These are phyloP conservation scores for Gypsophila paniculata DNA, from an alignment of 179 eudicot genomes.

Conservation along the genomic window DNA sequence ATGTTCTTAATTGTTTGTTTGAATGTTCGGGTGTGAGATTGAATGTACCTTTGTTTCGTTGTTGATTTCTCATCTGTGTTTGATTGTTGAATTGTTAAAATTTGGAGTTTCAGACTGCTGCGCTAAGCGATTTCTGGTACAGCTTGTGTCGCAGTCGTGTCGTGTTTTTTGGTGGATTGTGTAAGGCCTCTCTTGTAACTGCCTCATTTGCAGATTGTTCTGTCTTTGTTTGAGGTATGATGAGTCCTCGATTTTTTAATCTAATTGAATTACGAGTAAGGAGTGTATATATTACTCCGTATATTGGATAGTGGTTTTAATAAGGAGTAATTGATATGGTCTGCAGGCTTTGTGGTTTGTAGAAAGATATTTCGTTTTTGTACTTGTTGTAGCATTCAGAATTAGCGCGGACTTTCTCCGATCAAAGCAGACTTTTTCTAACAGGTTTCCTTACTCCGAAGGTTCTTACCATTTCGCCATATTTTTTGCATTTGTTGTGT, in stretches of 20 bases:
- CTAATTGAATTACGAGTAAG: too few relatives aligned
- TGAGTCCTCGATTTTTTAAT: background rate
- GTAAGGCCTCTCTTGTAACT: conserved; percentile 41
- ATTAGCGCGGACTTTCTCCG: conserved; percentile 40
- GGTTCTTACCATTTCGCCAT: too few relatives aligned
- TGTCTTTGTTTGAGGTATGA: conserved; percentile 48
- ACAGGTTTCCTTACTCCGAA: conserved; percentile 48
- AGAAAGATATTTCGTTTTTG: conserved; percentile 34
- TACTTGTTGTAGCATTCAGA: conserved; percentile 52
- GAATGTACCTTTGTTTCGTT: background rate
- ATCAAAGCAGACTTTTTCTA: conserved; percentile 32
- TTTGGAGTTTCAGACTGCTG: conserved; percentile 34
- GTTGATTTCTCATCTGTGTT: background rate
- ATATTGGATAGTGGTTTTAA: background rate
- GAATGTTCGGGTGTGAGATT: conserved; percentile 65
- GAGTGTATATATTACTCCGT: too few relatives aligned
- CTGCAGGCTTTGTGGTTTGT: conserved; percentile 18
- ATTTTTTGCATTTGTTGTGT: too few relatives aligned
- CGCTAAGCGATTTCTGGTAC: conserved; percentile 42
- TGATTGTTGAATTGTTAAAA: conserved; percentile 11
- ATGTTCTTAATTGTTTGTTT: conserved; percentile 45
- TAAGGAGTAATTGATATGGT: background rate
- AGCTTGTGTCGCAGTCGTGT: conserved; percentile 37
- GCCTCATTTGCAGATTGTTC: conserved; percentile 49
- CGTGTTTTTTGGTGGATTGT: conserved; percentile 64